Percentiles rank a stretch among this genome's conserved stretches.
Conservation (phyloP, 1,139 yeast genomes). For the Saccharomycopsis hybrid region DNA sequence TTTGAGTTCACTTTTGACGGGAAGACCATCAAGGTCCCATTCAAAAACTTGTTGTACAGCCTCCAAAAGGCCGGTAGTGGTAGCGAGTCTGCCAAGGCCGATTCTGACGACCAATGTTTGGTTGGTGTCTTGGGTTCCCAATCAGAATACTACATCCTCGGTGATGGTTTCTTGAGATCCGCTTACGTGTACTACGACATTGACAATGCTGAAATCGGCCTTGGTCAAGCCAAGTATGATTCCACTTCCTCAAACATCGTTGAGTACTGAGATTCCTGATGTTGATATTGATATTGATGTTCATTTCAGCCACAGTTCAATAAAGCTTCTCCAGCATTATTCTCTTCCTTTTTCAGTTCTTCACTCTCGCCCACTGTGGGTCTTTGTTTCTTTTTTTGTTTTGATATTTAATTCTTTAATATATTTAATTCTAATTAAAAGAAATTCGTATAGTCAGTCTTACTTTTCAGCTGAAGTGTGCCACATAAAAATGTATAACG, state of each 20-base stretch:
- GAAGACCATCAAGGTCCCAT: slow-evolving; percentile 39
- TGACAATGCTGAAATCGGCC: slow-evolving; percentile 40
- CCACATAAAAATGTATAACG: no score
- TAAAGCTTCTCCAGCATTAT: no score
- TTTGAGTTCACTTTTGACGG: slow-evolving; percentile 44
- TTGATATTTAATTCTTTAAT: no score
- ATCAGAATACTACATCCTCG: slow-evolving; percentile 29
- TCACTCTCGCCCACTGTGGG: no score
- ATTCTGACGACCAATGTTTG: slow-evolving; percentile 19
- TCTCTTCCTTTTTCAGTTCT: no score
- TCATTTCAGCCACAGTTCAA: no score
- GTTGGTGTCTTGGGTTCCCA: slow-evolving; percentile 18
- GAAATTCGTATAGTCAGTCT: no score
- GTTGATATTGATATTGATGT: slow-evolving; percentile 3
- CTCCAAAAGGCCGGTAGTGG: no score
- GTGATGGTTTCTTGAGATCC: slow-evolving; percentile 44
- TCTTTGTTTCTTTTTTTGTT: no score
- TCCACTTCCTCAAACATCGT: no score
- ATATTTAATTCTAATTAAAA: no score
- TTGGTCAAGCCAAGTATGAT: slow-evolving; percentile 41
- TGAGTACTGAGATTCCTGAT: slow-evolving; percentile 8
- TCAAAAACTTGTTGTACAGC: slow-evolving; percentile 23
- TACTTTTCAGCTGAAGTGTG: no score
- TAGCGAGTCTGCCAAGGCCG: background rate
- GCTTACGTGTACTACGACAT: slow-evolving; percentile 47